Evolutionary conservation across 306 rosid species (phyloP).

Genomic region (Calophaca sinica): DNA sequence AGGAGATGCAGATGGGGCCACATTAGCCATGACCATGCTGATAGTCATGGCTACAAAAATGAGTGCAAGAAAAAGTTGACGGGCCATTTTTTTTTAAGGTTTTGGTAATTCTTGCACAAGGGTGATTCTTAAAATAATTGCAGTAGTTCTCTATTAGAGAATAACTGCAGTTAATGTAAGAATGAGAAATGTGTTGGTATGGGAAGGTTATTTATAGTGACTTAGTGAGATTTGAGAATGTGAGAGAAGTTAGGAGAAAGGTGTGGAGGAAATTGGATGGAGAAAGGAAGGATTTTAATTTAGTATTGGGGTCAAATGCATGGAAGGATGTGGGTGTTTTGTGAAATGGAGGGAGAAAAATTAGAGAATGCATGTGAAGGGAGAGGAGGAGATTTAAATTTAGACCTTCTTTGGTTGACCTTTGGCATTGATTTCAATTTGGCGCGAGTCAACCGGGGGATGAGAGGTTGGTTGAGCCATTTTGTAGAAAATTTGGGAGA

Average conservation of each 20-base stretch:
- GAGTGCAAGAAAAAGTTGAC: conserved; percentile 59
- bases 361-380: background rate
- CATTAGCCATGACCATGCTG: conserved; percentile 37
- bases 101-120: background rate
- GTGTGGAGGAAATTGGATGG: conserved; percentile 35
- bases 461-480: background rate
- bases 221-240: background rate
- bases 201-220: conserved; percentile 36
- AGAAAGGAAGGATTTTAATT: background rate
- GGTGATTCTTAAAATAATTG: conserved; percentile 42
- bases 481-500: background rate
- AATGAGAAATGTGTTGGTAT: conserved; percentile 13
- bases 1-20: conserved; percentile 53
- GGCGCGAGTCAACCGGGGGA: conserved; percentile 32
- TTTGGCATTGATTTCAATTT: conserved; percentile 10
- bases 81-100: conserved; percentile 37
- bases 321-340: background rate
- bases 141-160: conserved; percentile 63
- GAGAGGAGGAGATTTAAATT: background rate
- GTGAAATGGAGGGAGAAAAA: background rate
- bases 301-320: background rate
- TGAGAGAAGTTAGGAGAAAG: conserved; percentile 27
- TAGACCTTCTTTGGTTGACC: background rate
- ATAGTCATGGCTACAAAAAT: conserved; percentile 33
- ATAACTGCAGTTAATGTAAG: conserved; percentile 49